Evolutionary conservation across 2,329 filamentous ascomycete species (phyloP).

Genomic region (Colletotrichum siamense): DNA sequence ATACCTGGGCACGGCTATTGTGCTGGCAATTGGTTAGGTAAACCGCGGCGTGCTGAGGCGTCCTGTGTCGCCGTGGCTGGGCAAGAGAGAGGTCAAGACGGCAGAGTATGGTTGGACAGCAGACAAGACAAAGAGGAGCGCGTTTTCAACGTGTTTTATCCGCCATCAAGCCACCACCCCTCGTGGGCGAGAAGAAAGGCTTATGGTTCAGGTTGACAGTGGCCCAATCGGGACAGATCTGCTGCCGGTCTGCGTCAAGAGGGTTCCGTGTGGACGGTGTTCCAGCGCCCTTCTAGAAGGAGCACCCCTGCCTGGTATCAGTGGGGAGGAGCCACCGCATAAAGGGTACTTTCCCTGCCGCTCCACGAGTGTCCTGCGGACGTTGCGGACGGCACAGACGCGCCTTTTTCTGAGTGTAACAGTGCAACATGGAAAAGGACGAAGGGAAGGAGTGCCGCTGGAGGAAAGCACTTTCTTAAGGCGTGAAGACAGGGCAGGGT

Average conservation of each 20-base stretch:
- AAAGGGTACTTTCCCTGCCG: neutral
- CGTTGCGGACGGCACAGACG: neutral
- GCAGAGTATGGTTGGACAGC: neutral
- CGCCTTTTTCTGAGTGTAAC: neutral
- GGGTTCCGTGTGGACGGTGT: constrained; percentile 10
- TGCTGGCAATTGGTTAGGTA: neutral
- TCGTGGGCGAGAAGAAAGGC: neutral
- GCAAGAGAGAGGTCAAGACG: neutral
- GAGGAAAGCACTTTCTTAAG: neutral
- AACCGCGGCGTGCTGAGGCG: neutral
- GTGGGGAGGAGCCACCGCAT: neutral
- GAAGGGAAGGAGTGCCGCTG: neutral
- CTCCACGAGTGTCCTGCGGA: neutral
- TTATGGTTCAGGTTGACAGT: neutral
- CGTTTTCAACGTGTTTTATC: constrained; percentile 17
- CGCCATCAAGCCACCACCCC: neutral
- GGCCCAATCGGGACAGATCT: neutral
- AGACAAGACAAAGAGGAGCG: neutral
- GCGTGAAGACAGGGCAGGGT: neutral
- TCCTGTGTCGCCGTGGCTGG: neutral
- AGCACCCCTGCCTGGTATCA: neutral
- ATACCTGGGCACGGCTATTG: neutral
- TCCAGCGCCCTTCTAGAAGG: constrained; percentile 19
- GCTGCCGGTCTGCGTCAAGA: constrained; percentile 4
- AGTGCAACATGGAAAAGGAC: neutral